phyloP scores from a whole-genome alignment of 345 rosid species.

The Pistacia vera region DNA sequence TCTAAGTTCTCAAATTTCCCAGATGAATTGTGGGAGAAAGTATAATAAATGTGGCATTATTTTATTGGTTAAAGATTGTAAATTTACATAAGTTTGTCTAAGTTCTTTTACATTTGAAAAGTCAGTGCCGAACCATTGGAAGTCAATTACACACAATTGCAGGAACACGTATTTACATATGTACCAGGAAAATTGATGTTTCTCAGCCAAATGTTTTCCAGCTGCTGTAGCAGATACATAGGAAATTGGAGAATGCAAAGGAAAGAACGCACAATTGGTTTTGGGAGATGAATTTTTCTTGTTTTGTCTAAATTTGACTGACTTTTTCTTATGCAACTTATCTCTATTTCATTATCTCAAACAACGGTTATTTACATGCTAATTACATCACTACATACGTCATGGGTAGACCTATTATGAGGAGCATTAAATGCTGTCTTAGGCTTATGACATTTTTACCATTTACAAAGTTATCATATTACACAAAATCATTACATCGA shows the following conservation, averaged over 20 bases:
- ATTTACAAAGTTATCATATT: no score
- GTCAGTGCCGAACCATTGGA: conserved; percentile 10
- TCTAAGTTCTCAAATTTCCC: neutral
- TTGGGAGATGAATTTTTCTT: no score
- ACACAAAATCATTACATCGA: no score
- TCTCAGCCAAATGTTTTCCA: conserved; percentile 71
- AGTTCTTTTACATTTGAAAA: conserved; percentile 17
- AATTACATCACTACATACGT: no score
- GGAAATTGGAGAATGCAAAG: conserved; percentile 26
- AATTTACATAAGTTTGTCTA: neutral
- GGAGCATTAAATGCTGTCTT: no score
- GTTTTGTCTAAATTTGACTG: no score
- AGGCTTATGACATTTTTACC: no score
- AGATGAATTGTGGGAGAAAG: neutral
- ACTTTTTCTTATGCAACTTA: no score
- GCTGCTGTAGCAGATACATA: conserved; percentile 86
- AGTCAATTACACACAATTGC: conserved; percentile 3
- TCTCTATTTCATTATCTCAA: no score
- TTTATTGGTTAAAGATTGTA: conserved; percentile 7
- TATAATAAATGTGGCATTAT: neutral
- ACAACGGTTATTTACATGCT: no score
- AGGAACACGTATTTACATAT: conserved; percentile 3
- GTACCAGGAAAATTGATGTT: neutral
- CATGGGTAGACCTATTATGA: no score
- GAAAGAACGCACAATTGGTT: no score